Evolutionary conservation across 2,329 filamentous ascomycete genomes (phyloP).

Genomic region (Didymella glomerata): DNA sequence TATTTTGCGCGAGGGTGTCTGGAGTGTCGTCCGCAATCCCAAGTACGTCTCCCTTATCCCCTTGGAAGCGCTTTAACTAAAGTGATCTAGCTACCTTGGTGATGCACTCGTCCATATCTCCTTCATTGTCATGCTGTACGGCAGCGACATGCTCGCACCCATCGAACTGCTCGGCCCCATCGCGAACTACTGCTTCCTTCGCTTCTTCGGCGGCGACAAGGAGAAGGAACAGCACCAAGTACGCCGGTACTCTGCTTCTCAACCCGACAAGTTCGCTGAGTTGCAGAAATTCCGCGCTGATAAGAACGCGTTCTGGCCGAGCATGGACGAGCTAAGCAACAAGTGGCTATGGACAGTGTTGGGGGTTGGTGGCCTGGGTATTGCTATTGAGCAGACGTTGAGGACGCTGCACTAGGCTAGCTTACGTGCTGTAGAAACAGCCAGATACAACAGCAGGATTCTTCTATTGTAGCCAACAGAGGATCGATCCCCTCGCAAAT

Average conservation of each 20-base stretch:
- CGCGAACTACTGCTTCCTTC: constrained; percentile 67
- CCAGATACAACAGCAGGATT: too few relatives aligned
- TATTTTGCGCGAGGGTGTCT: constrained; percentile 65
- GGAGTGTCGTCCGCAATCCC: constrained; percentile 68
- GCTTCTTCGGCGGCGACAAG: constrained; percentile 65
- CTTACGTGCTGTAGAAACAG: too few relatives aligned
- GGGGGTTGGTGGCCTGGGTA: constrained; percentile 60
- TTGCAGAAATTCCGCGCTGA: constrained; percentile 61
- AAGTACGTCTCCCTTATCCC: constrained; percentile 60
- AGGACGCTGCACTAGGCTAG: constrained; percentile 42
- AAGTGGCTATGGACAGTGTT: constrained; percentile 65
- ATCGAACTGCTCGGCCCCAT: constrained; percentile 64
- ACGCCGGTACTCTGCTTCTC: constrained; percentile 61
- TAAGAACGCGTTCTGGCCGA: constrained; percentile 70
- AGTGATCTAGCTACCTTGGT: constrained; percentile 64
- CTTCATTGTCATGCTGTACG: constrained; percentile 66
- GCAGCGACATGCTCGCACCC: constrained; percentile 63
- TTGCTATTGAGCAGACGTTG: constrained; percentile 57
- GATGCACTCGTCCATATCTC: constrained; percentile 67
- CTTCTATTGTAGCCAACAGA: too few relatives aligned
- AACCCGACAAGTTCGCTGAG: constrained; percentile 62
- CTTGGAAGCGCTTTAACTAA: constrained; percentile 5
- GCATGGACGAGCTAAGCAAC: constrained; percentile 59
- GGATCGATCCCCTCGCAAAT: too few relatives aligned
- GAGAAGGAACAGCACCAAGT: constrained; percentile 63